Base-by-base conservation (phyloP, 83 land plant genomes). In the Picea mariana region DNA sequence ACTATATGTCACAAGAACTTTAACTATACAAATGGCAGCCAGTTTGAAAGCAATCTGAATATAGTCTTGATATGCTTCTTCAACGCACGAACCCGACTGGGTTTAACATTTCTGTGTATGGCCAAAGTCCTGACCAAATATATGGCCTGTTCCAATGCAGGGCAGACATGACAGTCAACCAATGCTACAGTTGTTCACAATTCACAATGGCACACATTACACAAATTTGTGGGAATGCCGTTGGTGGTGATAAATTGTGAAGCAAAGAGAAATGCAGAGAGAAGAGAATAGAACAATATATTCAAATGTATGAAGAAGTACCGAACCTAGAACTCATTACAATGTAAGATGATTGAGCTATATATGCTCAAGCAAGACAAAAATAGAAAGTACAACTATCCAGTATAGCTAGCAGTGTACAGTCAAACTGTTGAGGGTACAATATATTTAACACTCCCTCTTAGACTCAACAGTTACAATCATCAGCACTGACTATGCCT, bases 91-190 rank as follows among this genome's bases (percentile, higher is more conserved):
- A 8, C 6, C 6, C 21, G 4, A 17, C 20, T 18, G 75, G 75
- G 0, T 69, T 34, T 18, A 38, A 69, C 13, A 69, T n/a, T 5
- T 34, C 23, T 12, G 11, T 69, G 49, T 4, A 15, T 4, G 75
- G 75, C 8, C 1, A 38, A 69, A 6, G 42, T 6, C 49, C 47
- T 1, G 21, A 69, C 21, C 6, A 0, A 17, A 27, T 69, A 1
- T 69, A 17, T 40, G 75, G 75, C 20, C 49, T 69, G 5, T 9
- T 69, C 49, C 75, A 69, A 18, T 69, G 75, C 21, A 69, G 75
- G 3, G 75, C n/a, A 69, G 75, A 69, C n/a, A 17, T 44, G 18
- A 16, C 75, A 16, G n/a, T 4, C 9, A 1, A 69, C 0, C 47
- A 69, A 4, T 69, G 75, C 49, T 6, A 69, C 21, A 17, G 8